phyloP scores from a whole-genome alignment of 2,329 filamentous ascomycete species.

The Exophiala xenobiotica region DNA sequence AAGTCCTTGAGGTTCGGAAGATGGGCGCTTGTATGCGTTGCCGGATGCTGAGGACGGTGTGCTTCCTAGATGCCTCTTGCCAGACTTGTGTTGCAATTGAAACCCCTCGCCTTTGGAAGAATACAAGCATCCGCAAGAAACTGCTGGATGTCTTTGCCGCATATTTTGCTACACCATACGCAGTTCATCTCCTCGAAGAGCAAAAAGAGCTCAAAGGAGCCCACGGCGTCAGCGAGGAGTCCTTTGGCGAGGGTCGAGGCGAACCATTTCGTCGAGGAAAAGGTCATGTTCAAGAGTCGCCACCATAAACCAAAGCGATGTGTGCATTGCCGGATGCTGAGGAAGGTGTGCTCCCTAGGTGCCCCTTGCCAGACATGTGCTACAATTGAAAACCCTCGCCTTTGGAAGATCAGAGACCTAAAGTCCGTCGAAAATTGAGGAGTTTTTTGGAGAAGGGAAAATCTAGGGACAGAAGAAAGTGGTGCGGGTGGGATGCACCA shows the following conservation, averaged over 20 bases:
- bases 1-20: constrained; percentile 61
- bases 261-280: constrained; percentile 54
- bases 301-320: constrained; percentile 41
- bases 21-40: constrained; percentile 62
- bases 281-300: constrained; percentile 47
- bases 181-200: no score
- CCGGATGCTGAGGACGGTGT: no score
- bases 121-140: constrained; percentile 58
- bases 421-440: no score
- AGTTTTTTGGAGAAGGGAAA: no score
- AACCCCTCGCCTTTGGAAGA: constrained; percentile 61
- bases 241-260: constrained; percentile 55
- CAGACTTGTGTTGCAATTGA: constrained; percentile 60
- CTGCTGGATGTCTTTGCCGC: constrained; percentile 56
- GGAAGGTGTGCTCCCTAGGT: no score
- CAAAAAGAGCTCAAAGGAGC: constrained; percentile 48
- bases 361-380: no score
- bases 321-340: no score
- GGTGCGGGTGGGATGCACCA: no score
- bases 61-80: no score
- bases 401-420: no score
- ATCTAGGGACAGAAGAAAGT: no score
- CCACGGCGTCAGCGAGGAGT: constrained; percentile 40
- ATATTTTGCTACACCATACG: constrained; percentile 47
- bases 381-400: no score